Conservation (phyloP, 2,329 filamentous ascomycete genomes). For the Moelleriella libera region DNA sequence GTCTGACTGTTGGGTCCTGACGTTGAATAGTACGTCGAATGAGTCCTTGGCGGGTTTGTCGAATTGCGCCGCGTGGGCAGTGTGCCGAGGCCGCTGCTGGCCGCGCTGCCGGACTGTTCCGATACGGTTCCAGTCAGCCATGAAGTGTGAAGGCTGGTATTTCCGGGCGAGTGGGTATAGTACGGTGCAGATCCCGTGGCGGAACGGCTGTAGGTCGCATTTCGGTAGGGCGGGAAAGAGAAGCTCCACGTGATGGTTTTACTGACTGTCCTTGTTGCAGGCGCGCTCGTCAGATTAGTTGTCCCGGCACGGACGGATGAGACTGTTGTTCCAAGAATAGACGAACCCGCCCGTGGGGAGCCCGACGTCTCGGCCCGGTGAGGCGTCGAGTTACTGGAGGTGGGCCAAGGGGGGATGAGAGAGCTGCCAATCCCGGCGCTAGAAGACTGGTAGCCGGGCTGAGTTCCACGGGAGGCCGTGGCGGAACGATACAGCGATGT, state of each 20-base stretch:
- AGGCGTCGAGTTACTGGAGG: background rate
- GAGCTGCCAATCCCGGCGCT: background rate
- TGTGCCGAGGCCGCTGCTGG: too few relatives aligned
- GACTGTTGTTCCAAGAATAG: background rate
- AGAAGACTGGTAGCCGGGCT: background rate
- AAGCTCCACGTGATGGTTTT: background rate
- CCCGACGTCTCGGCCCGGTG: background rate
- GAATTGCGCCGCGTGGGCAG: too few relatives aligned
- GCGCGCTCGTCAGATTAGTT: background rate
- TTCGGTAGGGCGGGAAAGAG: background rate
- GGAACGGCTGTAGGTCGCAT: background rate
- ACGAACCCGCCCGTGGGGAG: background rate
- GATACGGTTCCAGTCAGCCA: too few relatives aligned
- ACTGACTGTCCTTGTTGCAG: background rate
- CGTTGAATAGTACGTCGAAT: background rate
- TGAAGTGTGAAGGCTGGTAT: too few relatives aligned
- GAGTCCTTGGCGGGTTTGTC: too few relatives aligned
- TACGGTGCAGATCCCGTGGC: background rate
- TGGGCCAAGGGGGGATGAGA: background rate
- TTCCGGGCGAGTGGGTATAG: background rate
- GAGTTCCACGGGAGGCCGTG: background rate
- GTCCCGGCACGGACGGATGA: background rate
- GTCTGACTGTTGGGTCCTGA: background rate
- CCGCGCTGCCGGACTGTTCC: too few relatives aligned
- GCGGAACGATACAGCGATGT: background rate